Base-by-base conservation (phyloP, 169 alveolate genomes). In the Plasmodium yoelii region DNA sequence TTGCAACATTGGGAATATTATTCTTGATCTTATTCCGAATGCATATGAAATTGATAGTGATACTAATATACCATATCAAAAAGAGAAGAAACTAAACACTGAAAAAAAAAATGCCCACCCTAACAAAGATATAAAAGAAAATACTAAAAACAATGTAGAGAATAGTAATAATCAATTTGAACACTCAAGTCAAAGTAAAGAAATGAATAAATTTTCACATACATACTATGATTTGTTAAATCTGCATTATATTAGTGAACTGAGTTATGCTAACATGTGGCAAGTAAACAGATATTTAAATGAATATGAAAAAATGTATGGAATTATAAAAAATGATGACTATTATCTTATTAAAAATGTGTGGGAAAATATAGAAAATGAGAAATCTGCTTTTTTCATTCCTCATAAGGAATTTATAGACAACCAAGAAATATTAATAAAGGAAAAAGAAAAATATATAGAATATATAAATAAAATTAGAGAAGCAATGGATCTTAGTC, bases 1-100 rank as follows among this genome's bases (percentile, higher is more conserved):
- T 26, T 53, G 90, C 34, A 82, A 82, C 22, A 71, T 82, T 10
- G 90, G 90, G n/a, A 67, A 82, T 55, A 63, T 82, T 67, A 82
- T 82, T 18, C n/a, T 56, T 28, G 90, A 82, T 26, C 5, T 82
- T 1, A 49, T 82, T 28, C 90, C 90, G 44, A 42, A 53, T 18
- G 90, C 84, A 10, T 53, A 53, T 42, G n/a, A 42, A 42, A 42
- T 6, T 24, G 86, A 34, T 13, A 44, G 22, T 5, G 18, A 53
- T 13, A 13, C 80, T 7, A 47, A n/a, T 7, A 63, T 6, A 10
- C 8, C 46, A 1, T 19, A 18, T 13, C 22, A 55, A 19, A 18
- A 19, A 57, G 34, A 57, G 18, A 18, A 67, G 34, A 5, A 7
- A 12, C 9, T 13, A 24, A 10, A 22, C 64, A 22, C 26, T 22